Percentiles rank a stretch among this genome's conserved stretches.
Evolutionary conservation across 202 grass and related monocot genomes (phyloP).

Genomic region (Brachypodium distachyon): DNA sequence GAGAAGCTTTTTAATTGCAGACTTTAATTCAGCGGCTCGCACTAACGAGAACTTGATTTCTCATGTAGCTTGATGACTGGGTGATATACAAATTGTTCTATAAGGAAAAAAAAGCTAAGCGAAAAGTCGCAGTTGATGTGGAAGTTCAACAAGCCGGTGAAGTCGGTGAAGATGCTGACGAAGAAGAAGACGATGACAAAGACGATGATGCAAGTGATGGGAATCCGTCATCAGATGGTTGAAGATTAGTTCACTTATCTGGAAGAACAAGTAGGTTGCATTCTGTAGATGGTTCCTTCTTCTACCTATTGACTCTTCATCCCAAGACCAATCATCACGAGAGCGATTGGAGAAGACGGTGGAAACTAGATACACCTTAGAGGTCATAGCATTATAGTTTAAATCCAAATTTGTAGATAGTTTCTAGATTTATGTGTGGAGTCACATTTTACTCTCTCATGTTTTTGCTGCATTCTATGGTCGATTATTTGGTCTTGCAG

Average conservation of each 20-base stretch:
- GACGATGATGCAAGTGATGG: background rate
- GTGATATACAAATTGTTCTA: conserved; percentile 4
- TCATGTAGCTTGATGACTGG: conserved; percentile 25
- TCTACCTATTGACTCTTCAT: background rate
- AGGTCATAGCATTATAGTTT: background rate
- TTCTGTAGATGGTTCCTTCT: too few relatives aligned
- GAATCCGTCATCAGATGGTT: background rate
- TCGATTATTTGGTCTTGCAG: too few relatives aligned
- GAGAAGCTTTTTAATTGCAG: too few relatives aligned
- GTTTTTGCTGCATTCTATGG: background rate
- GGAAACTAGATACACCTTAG: background rate
- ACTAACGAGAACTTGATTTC: background rate
- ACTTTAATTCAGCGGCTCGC: too few relatives aligned
- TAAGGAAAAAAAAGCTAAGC: background rate
- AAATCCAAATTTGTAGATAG: background rate
- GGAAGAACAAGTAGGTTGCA: too few relatives aligned
- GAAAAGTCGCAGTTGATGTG: background rate
- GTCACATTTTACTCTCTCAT: background rate
- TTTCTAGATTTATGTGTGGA: too few relatives aligned
- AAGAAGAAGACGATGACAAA: background rate
- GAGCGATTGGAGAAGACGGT: background rate
- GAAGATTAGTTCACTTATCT: too few relatives aligned
- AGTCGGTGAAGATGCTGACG: background rate
- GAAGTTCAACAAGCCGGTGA: background rate
- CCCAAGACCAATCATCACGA: background rate